Conservation (phyloP, 495 filamentous ascomycete genomes). For the Annulohypoxylon stygium region DNA sequence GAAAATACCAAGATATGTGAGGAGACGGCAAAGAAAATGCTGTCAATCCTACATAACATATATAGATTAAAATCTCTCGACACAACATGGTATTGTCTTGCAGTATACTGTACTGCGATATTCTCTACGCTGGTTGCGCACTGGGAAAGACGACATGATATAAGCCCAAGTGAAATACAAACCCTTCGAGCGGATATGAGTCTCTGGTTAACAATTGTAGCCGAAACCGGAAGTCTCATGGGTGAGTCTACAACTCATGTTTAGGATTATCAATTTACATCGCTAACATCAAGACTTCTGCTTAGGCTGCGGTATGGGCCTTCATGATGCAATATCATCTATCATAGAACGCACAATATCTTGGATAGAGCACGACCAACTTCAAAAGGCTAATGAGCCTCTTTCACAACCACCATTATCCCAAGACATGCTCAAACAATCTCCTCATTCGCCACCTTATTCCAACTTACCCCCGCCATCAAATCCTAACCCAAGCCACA, state of each 20-base stretch:
- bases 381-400: constrained; percentile 50
- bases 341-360: constrained; percentile 60
- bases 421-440: constrained; percentile 48
- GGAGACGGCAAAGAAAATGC: constrained; percentile 71
- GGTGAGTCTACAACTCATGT: constrained; percentile 59
- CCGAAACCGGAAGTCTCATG: constrained; percentile 71
- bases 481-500: constrained; percentile 34
- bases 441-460: constrained; percentile 49
- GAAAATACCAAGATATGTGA: constrained; percentile 78
- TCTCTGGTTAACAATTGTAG: constrained; percentile 74
- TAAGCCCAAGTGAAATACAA: constrained; percentile 65
- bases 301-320: constrained; percentile 54
- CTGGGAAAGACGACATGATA: constrained; percentile 73
- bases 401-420: constrained; percentile 37
- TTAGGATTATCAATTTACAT: background rate
- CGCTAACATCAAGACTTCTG: constrained; percentile 3
- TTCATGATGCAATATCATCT: constrained; percentile 54
- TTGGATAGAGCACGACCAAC: constrained; percentile 60
- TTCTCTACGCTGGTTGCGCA: constrained; percentile 78
- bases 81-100: constrained; percentile 81
- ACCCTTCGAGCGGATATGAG: constrained; percentile 75
- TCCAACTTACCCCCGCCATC: constrained; percentile 38
- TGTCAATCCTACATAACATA: constrained; percentile 69
- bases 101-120: constrained; percentile 78
- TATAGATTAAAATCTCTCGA: constrained; percentile 76